These are phyloP conservation scores for Cladorrhinum sp. DNA, from an alignment of 2,329 filamentous ascomycete genomes.

Conservation along the genomic window DNA sequence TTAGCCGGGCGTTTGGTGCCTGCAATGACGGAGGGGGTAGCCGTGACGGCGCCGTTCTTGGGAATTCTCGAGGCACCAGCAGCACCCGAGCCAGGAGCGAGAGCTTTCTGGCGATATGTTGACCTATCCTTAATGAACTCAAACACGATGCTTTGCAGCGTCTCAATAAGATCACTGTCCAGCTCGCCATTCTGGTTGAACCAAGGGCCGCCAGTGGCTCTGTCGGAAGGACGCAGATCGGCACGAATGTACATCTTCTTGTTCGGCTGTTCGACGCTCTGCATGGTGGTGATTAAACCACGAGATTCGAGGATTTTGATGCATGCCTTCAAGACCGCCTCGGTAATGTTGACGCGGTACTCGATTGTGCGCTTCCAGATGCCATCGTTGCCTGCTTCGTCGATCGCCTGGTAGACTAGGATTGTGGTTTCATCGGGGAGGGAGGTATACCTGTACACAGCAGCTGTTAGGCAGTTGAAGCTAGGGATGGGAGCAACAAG, in stretches of 20 bases:
- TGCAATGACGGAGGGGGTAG: conserved; percentile 35
- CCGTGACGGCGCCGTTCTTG: conserved; percentile 57
- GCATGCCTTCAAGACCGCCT: conserved; percentile 74
- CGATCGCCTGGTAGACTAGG: conserved; percentile 85
- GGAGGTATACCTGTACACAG: conserved; percentile 51
- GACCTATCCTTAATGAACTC: conserved; percentile 69
- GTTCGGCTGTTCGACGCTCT: conserved; percentile 84
- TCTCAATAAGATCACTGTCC: conserved; percentile 83
- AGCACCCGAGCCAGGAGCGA: conserved; percentile 32
- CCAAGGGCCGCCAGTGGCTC: conserved; percentile 91
- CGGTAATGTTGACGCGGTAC: conserved; percentile 75
- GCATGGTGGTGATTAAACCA: conserved; percentile 81
- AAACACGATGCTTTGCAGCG: conserved; percentile 69
- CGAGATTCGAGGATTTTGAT: conserved; percentile 82
- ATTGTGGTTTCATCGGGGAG: conserved; percentile 69
- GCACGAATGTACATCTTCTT: conserved; percentile 97
- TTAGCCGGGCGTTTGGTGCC: conserved; percentile 48
- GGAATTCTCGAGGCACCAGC: conserved; percentile 41
- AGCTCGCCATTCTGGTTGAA: conserved; percentile 81
- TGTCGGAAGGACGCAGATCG: conserved; percentile 78
- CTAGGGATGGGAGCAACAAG: conserved; percentile 2
- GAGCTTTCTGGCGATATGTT: conserved; percentile 53
- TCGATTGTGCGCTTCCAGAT: conserved; percentile 90
- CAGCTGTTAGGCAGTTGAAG: not conserved
- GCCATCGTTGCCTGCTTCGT: conserved; percentile 78